A percentile compares a stretch with the other conserved stretches of the same genome.
Evolutionary conservation across 441 rosid species (phyloP).

Genomic region (Erysimum pusillum): DNA sequence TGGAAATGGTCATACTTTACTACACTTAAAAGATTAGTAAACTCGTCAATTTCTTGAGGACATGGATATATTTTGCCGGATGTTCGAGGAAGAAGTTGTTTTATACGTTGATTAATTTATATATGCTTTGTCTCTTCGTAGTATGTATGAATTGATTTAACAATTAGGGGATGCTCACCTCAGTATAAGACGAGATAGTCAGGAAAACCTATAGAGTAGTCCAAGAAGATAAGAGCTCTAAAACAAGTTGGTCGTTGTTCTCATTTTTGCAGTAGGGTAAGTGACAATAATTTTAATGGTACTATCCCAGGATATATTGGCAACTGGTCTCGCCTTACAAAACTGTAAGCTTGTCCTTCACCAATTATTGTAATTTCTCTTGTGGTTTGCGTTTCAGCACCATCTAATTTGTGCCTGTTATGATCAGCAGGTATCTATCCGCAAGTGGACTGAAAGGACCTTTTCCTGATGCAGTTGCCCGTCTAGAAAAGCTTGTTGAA

Average conservation of each 20-base stretch:
- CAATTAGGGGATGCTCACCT: too few species aligned
- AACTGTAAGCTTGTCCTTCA: conserved; percentile 33
- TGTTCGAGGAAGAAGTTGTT: too few species aligned
- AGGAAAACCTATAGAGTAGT: too few species aligned
- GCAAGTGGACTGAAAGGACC: conserved; percentile 48
- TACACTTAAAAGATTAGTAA: too few species aligned
- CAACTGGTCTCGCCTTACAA: conserved; percentile 30
- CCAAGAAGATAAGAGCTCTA: too few species aligned
- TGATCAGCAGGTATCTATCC: conserved; percentile 25
- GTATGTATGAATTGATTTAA: too few species aligned
- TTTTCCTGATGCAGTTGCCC: conserved; percentile 35
- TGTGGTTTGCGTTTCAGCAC: too few species aligned
- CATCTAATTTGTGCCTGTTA: background rate
- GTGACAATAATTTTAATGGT: conserved; percentile 40
- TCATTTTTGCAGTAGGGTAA: conserved; percentile 26
- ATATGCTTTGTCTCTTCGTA: too few species aligned
- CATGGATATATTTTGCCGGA: too few species aligned
- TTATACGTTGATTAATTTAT: too few species aligned
- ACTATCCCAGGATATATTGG: conserved; percentile 37
- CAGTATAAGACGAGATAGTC: too few species aligned
- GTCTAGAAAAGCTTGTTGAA: conserved; percentile 17
- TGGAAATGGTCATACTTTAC: background rate
- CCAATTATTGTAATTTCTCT: background rate
- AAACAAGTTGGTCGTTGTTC: background rate
- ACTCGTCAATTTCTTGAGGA: too few species aligned